Base-by-base conservation (phyloP, 441 rosid genomes). In the Euphorbia celastroides region DNA sequence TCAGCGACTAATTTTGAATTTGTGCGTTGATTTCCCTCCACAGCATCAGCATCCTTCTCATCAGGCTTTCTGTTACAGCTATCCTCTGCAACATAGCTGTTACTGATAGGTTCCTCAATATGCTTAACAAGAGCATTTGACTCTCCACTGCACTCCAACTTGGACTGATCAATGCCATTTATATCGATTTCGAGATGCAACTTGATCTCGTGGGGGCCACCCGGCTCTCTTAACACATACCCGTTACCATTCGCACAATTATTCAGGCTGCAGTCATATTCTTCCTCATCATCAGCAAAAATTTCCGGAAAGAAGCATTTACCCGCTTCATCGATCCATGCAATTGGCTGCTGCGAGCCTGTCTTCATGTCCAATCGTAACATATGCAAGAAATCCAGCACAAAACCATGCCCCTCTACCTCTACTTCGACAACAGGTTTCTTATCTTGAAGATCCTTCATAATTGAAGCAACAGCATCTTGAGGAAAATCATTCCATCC, bases 311-410 rank as follows among this genome's bases (percentile, higher is more conserved):
- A 95, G 72, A 88, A 95, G 74, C 95, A 89, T 41, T 77, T 62
- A 60, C 82, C 94, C 27, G 82, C 83, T 59, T 84, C 82, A 71
- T 95, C 99, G 74, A 92, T 95, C 98, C 98, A 95, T 60, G 99
- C 96, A 77, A 95, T 81, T 0, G 93, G 91, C 60, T 78, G 81
- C 60, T 81, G 87, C 5, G 62, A 51, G 51, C 95, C 89, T 10
- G 91, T 87, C 72, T 78, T 86, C 82, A 78, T 41, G 77, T 95
- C 88, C 25, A 92, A 60, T 17, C 74, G 80, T 34, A 82, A 72
- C 99, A 92, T 95, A 48, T 88, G 98, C 82, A 92, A 66, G 72
- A 95, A 88, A 75, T 95, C 97, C 62, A 95, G 82, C 62, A 90
- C 70, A 70, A 73, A 83, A 57, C 26, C 67, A 25, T 59, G 80